Evolutionary conservation across 495 filamentous ascomycete genomes (phyloP), one percentile per base, ranked within the genome.

Genomic region (Tuber indicum): DNA sequence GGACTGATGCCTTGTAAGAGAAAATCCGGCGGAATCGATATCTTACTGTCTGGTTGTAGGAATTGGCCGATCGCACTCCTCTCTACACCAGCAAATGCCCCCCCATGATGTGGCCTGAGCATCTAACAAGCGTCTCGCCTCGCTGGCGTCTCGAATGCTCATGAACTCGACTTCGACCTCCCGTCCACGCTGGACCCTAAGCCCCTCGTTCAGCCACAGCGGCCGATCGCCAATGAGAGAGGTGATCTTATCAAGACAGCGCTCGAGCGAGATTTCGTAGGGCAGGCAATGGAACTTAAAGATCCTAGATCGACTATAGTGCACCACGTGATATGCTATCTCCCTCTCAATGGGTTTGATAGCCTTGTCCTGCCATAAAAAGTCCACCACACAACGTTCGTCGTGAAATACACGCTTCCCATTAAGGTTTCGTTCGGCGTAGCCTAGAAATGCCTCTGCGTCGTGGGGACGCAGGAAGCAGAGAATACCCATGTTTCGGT

Each of bases 111-210:
- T 66, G 14, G 58, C 58, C 21, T 80, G 77, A 5, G 36, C 17
- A 12, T 74, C 77, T 19, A 80, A 45, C 42, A 77, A 47, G 47
- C 74, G 79, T 70, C 74, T 74, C 5, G 74, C 74, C 19, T 80
- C 78, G 1, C 76, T 72, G 23, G 78, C 78, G 43, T 80, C 78
- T 44, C 74, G 79, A 32, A 80, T 74, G 39, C 76, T 80, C 71
- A 70, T 76, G 74, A 80, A 80, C 66, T 80, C 78, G 21, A 80
- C 74, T n/a, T 79, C 77, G 17, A 80, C 77, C 46, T 80, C 78
- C 16, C 78, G 42, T 2, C 78, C 78, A 19, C 58, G 42, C 42
- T 70, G 49, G 12, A 43, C 23, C 14, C 78, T 74, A 32, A 76
- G 74, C 4, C 78, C 78, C 47, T 80, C 76, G 12, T 47, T 70